These are phyloP conservation scores for Elongisporangium anandrum DNA, from an alignment of 352 stramenopile genomes.

Conservation along the genomic window DNA sequence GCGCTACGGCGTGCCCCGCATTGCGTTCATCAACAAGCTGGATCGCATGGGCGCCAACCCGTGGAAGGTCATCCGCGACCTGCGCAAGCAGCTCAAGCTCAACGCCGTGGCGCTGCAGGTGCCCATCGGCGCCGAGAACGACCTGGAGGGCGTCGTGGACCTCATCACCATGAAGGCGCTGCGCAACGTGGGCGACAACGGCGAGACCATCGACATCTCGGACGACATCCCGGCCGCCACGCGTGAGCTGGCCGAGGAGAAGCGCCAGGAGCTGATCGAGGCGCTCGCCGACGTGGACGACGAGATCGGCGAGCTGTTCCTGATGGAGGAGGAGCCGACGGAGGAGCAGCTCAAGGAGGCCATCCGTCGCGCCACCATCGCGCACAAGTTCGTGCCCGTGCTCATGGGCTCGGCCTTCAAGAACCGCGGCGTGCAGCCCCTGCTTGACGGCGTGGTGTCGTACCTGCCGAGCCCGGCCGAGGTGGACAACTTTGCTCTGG, in stretches of 20 bases:
- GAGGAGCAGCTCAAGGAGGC: slow-evolving; percentile 89
- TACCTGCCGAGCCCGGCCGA: slow-evolving; percentile 96
- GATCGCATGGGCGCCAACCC: slow-evolving; percentile 97
- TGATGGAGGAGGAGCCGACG: slow-evolving; percentile 96
- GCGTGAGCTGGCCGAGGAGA: slow-evolving; percentile 82
- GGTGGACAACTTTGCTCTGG: slow-evolving; percentile 95
- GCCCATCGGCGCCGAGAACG: slow-evolving; percentile 95
- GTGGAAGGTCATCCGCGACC: slow-evolving; percentile 91
- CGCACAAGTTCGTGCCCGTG: slow-evolving; percentile 98
- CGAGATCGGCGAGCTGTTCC: slow-evolving; percentile 98
- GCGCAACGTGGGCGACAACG: slow-evolving; percentile 90
- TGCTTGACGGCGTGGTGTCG: slow-evolving; percentile 97
- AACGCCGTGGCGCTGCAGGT: slow-evolving; percentile 96
- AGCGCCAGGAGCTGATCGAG: slow-evolving; percentile 93
- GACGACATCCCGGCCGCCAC: slow-evolving; percentile 89
- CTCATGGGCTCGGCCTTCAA: slow-evolving; percentile 98
- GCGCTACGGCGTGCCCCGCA: slow-evolving; percentile 97
- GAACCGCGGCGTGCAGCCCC: slow-evolving; percentile 98
- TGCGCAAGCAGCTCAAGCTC: slow-evolving; percentile 95
- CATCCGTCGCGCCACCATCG: slow-evolving; percentile 94
- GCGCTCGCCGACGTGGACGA: slow-evolving; percentile 96
- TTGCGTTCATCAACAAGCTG: slow-evolving; percentile 99
- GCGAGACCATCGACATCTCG: slow-evolving; percentile 82
- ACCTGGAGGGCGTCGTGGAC: slow-evolving; percentile 96
- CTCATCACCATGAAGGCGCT: slow-evolving; percentile 91